phyloP scores from a whole-genome alignment of 768 basidiomycete species.

The Calvatia gigantea region DNA sequence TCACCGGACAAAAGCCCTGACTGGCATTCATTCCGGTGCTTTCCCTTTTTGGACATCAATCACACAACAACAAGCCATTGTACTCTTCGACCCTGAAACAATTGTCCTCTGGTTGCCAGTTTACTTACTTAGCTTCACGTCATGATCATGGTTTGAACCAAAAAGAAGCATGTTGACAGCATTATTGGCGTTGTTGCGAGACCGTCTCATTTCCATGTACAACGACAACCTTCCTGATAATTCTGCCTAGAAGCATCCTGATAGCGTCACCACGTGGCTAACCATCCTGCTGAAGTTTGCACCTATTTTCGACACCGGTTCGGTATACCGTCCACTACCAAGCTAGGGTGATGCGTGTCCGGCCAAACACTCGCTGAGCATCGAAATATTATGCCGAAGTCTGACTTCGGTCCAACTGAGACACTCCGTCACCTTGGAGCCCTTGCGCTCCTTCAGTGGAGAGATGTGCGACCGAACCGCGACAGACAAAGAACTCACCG shows the following conservation, averaged over 20 bases:
- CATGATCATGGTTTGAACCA: neutral
- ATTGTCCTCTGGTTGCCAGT: neutral
- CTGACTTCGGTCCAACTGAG: no score
- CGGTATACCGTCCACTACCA: no score
- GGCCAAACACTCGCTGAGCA: no score
- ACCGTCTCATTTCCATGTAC: neutral
- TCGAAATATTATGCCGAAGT: no score
- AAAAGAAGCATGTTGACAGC: neutral
- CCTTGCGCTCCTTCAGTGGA: no score
- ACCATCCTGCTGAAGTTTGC: neutral
- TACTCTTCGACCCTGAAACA: conserved; percentile 9
- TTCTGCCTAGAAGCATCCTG: neutral
- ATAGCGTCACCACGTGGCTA: neutral
- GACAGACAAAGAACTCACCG: no score
- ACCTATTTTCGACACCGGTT: no score
- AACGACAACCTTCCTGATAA: neutral
- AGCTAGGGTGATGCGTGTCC: no score
- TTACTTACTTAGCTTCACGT: neutral
- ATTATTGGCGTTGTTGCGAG: neutral
- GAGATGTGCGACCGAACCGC: no score
- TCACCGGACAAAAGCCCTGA: conserved; percentile 23
- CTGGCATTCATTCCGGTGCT: conserved; percentile 16
- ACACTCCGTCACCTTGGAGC: no score
- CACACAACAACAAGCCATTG: conserved; percentile 13
- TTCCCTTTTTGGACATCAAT: conserved; percentile 23